Evolutionary conservation across 148 eudicot genomes (phyloP).

Genomic region (Polygonum aviculare): DNA sequence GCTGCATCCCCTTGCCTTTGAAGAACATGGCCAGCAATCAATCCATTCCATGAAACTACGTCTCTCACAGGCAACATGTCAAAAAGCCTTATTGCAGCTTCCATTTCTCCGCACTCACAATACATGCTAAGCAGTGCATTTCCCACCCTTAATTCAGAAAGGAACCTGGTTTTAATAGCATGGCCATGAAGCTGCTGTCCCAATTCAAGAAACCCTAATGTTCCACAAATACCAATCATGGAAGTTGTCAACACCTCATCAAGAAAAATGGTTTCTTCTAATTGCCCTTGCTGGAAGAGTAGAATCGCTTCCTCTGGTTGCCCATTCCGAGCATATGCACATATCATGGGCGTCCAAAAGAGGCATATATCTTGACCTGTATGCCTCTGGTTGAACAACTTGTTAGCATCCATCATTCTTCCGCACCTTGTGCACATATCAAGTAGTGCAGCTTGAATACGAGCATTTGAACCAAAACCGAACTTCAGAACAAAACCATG

Average conservation of each 20-base stretch:
- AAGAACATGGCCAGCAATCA: conserved; percentile 65
- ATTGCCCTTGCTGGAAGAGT: conserved; percentile 33
- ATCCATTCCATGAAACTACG: conserved; percentile 68
- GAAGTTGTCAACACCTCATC: conserved; percentile 58
- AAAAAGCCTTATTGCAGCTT: conserved; percentile 44
- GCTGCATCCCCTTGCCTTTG: conserved; percentile 70
- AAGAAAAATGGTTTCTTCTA: conserved; percentile 24
- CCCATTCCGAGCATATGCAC: conserved; percentile 74
- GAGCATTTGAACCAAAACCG: conserved; percentile 39
- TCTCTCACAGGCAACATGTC: conserved; percentile 40
- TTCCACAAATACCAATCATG: conserved; percentile 59
- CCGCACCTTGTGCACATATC: conserved; percentile 85
- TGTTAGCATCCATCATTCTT: conserved; percentile 63
- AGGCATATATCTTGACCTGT: conserved; percentile 22
- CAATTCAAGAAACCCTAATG: conserved; percentile 43
- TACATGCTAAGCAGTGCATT: conserved; percentile 73
- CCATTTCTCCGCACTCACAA: conserved; percentile 62
- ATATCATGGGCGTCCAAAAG: conserved; percentile 57
- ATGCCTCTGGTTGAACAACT: conserved; percentile 32
- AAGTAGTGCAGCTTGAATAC: conserved; percentile 57
- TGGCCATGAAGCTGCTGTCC: conserved; percentile 68
- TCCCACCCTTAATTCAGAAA: conserved; percentile 41
- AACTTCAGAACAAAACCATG: conserved; percentile 71
- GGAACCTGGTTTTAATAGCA: conserved; percentile 43
- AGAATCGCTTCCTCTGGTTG: conserved; percentile 57